Conservation (phyloP, 169 alveolate species). For the Plasmodium chabaudi region DNA sequence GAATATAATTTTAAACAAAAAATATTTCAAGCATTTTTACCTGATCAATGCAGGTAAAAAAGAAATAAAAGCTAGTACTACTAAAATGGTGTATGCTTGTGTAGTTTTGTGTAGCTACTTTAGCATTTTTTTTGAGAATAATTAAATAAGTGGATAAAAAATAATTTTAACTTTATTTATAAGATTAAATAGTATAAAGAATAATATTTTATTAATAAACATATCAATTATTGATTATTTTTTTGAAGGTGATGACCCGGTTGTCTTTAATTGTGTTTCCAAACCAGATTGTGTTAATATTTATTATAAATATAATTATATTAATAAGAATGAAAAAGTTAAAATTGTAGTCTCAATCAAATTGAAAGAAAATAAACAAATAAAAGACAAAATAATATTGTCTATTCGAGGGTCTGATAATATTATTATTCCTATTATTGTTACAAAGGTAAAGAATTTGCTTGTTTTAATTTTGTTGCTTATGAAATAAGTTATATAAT, state of each 20-base stretch:
- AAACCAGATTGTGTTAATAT: slow-evolving; percentile 54
- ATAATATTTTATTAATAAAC: too few species aligned
- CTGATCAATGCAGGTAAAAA: slow-evolving; percentile 48
- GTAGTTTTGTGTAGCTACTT: not conserved
- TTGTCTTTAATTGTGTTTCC: slow-evolving; percentile 26
- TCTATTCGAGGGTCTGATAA: slow-evolving; percentile 27
- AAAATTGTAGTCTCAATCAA: slow-evolving; percentile 27
- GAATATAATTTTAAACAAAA: slow-evolving; percentile 33
- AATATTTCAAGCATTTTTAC: slow-evolving; percentile 35
- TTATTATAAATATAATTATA: slow-evolving; percentile 26
- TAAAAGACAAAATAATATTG: slow-evolving; percentile 59
- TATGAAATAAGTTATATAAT: not conserved
- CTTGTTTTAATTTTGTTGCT: too few species aligned
- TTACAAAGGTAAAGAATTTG: slow-evolving; percentile 1
- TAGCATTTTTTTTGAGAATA: not conserved
- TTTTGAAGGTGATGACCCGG: slow-evolving; percentile 27
- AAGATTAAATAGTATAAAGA: too few species aligned
- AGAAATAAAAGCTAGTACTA: not conserved
- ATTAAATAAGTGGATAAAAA: too few species aligned
- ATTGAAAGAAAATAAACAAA: slow-evolving; percentile 41
- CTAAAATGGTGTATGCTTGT: not conserved
- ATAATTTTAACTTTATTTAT: too few species aligned
- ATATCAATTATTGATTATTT: too few species aligned
- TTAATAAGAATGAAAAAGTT: slow-evolving; percentile 34
- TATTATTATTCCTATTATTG: slow-evolving; percentile 34